These are phyloP conservation scores for Rhododendron williamsianum DNA, from an alignment of 148 eudicot species.

Conservation along the genomic window DNA sequence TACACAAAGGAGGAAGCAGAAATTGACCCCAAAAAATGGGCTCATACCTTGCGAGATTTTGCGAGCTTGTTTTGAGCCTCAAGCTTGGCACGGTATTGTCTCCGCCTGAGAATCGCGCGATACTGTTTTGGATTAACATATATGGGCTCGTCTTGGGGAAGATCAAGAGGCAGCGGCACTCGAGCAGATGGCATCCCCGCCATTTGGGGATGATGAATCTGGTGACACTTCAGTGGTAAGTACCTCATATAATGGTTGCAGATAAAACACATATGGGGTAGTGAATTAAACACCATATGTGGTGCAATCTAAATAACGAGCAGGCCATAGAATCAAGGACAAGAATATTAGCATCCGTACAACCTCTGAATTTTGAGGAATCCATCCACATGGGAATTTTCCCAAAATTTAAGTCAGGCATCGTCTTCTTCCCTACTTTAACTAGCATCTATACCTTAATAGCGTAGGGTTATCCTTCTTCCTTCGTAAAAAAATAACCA, in stretches of 20 bases:
- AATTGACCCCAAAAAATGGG: background rate
- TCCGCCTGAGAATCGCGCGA: conserved; percentile 60
- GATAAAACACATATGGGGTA: background rate
- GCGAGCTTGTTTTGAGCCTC: conserved; percentile 65
- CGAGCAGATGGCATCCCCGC: conserved; percentile 34
- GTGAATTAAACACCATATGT: conserved; percentile 9
- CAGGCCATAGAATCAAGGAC: background rate
- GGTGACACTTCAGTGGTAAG: conserved; percentile 6
- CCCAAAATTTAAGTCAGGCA: background rate
- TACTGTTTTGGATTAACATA: conserved; percentile 74
- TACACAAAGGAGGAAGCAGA: conserved; percentile 3
- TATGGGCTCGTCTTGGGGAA: conserved; percentile 43
- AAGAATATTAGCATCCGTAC: background rate
- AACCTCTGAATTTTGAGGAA: background rate
- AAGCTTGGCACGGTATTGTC: conserved; percentile 79
- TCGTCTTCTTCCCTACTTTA: background rate
- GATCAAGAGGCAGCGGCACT: conserved; percentile 58
- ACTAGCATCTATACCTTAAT: background rate
- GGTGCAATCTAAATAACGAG: background rate
- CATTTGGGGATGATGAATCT: conserved; percentile 34
- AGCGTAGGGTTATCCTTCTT: background rate
- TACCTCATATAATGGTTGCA: conserved; percentile 3
- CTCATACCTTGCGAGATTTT: conserved; percentile 56
- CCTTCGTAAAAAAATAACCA: background rate
- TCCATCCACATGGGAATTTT: background rate